Conservation (phyloP, 352 stramenopile species). For the Phytophthora fragariae region DNA sequence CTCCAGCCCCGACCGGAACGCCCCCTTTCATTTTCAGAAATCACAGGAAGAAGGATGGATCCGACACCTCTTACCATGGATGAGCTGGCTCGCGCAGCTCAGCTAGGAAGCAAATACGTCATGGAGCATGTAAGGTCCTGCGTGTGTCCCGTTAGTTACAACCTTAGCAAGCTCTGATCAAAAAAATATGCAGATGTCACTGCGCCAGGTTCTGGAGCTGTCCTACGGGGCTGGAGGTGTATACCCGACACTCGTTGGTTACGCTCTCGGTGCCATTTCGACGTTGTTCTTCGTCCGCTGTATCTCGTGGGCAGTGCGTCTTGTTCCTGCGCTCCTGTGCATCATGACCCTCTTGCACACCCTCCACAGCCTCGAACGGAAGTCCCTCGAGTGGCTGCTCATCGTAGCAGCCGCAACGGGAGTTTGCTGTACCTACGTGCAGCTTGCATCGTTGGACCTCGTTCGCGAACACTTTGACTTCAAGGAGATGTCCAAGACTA, state of each 20-base stretch:
- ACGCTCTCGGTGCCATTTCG: constrained; percentile 55
- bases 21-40: constrained; percentile 4
- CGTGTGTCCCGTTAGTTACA: background rate
- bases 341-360: constrained; percentile 41
- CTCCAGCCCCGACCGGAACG: background rate
- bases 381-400: constrained; percentile 45
- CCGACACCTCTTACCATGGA: constrained; percentile 35
- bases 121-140: constrained; percentile 34
- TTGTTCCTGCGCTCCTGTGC: constrained; percentile 30
- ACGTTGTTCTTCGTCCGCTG: constrained; percentile 44
- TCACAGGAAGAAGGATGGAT: background rate
- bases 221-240: constrained; percentile 67
- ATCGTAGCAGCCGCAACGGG: constrained; percentile 51
- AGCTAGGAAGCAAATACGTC: constrained; percentile 34
- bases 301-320: constrained; percentile 25
- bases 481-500: constrained; percentile 26
- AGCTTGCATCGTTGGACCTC: constrained; percentile 60
- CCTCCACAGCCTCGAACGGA: constrained; percentile 22
- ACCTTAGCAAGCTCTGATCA: background rate
- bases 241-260: constrained; percentile 68
- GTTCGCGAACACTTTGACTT: constrained; percentile 54
- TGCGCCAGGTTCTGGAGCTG: constrained; percentile 46
- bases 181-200: constrained; percentile 46
- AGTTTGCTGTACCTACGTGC: constrained; percentile 64
- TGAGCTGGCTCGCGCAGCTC: constrained; percentile 30